Percentiles rank a stretch among this genome's conserved stretches.
Conservation (phyloP, 1,284 basidiomycete genomes). For the Marasmius oreades region DNA sequence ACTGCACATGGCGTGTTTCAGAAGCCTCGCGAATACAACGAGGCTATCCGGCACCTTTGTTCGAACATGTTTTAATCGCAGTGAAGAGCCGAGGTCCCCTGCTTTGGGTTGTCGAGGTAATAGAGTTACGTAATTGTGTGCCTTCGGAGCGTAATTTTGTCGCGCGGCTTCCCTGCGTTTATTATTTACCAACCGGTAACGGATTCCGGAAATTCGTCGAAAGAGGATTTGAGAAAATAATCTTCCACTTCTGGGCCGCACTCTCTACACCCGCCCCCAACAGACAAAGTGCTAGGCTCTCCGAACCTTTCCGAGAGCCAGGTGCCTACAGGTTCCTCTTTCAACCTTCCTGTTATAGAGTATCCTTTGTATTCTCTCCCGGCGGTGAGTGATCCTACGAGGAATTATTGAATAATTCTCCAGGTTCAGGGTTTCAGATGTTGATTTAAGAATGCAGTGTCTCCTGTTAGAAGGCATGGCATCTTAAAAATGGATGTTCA, state of each 20-base stretch:
- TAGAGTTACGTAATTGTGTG: background rate
- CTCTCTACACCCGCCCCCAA: conserved; percentile 7
- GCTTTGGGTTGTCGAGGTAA: background rate
- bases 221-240: background rate
- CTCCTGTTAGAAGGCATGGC: background rate
- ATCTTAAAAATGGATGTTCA: background rate
- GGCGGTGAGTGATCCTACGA: conserved; percentile 12
- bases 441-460: conserved; percentile 2
- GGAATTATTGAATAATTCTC: conserved; percentile 7
- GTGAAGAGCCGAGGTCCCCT: background rate
- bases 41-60: background rate
- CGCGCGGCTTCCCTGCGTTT: background rate
- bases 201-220: background rate
- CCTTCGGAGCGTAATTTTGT: background rate
- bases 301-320: conserved; percentile 9
- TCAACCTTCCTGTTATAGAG: conserved; percentile 17
- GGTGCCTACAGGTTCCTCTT: conserved; percentile 8
- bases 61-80: conserved; percentile 1
- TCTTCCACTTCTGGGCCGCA: conserved; percentile 10
- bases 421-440: background rate
- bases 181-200: background rate
- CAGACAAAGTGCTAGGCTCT: conserved; percentile 2
- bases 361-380: conserved; percentile 16
- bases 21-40: background rate
- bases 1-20: background rate